A percentile compares a stretch with the other conserved stretches of the same genome.
phyloP scores from a whole-genome alignment of 495 filamentous ascomycete genomes.

The Chlorociboria aeruginascens region DNA sequence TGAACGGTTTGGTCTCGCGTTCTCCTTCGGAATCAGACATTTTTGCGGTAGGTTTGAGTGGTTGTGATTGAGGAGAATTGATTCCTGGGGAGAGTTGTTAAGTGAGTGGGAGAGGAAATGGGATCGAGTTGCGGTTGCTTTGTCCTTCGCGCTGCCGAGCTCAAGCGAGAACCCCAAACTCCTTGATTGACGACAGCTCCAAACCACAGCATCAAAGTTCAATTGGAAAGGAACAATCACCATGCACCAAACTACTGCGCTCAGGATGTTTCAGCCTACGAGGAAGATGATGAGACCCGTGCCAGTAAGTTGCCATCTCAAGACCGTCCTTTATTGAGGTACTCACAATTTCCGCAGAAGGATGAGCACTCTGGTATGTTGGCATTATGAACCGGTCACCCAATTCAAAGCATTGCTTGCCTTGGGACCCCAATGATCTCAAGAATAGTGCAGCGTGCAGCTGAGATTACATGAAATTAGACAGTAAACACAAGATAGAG shows the following conservation, averaged over 20 bases:
- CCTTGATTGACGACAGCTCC: too few species aligned
- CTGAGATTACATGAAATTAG: not conserved
- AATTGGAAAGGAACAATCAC: constrained; percentile 18
- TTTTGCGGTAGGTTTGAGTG: constrained; percentile 25
- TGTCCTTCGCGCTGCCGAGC: too few species aligned
- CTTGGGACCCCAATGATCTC: too few species aligned
- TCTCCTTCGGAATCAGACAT: constrained; percentile 70
- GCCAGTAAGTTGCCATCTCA: constrained; percentile 51
- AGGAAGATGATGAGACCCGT: constrained; percentile 59
- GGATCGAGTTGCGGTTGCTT: not conserved
- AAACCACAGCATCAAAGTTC: not conserved
- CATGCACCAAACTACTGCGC: constrained; percentile 56
- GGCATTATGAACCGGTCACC: not conserved
- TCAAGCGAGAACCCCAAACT: too few species aligned
- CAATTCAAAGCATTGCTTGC: not conserved
- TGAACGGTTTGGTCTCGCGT: constrained; percentile 97
- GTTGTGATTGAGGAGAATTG: constrained; percentile 7
- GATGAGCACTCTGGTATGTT: constrained; percentile 76
- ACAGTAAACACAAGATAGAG: not conserved
- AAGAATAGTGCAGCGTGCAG: too few species aligned
- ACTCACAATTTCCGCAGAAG: constrained; percentile 46
- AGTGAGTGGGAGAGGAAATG: not conserved
- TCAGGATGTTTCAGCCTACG: constrained; percentile 44
- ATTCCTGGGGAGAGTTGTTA: constrained; percentile 8
- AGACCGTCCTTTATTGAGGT: not conserved